Evolutionary conservation across 257 asterid genomes (phyloP).

Genomic region (Penstemon davidsonii): DNA sequence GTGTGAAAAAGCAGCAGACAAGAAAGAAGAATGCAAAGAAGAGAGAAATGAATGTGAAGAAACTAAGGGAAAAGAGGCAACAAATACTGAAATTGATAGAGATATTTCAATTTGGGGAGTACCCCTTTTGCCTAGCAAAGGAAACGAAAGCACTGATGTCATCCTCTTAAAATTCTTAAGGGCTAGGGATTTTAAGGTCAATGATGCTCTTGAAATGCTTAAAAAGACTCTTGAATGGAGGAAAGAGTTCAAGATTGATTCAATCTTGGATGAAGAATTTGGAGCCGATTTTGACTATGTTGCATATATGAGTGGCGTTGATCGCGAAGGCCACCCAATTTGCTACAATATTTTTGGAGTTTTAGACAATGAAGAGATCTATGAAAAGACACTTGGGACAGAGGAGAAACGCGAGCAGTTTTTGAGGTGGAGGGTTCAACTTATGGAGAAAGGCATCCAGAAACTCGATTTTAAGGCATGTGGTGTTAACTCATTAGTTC

Average conservation of each 20-base stretch:
- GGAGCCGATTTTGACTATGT: conserved; percentile 51
- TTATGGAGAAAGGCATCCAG: conserved; percentile 71
- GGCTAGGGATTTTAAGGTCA: conserved; percentile 74
- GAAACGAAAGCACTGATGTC: conserved; percentile 57
- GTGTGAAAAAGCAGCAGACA: conserved; percentile 24
- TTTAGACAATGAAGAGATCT: conserved; percentile 50
- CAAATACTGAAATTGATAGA: conserved; percentile 29
- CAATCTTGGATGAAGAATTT: conserved; percentile 57
- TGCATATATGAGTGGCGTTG: conserved; percentile 68
- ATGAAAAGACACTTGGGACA: conserved; percentile 47
- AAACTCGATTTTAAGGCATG: conserved; percentile 64
- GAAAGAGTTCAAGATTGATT: conserved; percentile 52
- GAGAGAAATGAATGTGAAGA: conserved; percentile 24
- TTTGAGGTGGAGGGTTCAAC: conserved; percentile 80
- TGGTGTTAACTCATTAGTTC: conserved; percentile 59
- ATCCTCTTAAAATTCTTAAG: conserved; percentile 66
- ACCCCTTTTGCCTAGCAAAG: conserved; percentile 60
- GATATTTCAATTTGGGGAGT: conserved; percentile 73
- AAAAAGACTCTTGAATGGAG: conserved; percentile 74
- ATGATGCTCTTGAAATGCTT: conserved; percentile 67
- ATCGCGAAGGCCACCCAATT: conserved; percentile 66
- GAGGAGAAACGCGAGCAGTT: conserved; percentile 66
- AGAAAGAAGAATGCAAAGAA: conserved; percentile 28
- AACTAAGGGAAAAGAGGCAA: conserved; percentile 7
- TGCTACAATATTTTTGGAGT: conserved; percentile 78